phyloP scores from a whole-genome alignment of 1,284 basidiomycete species.

The Earliella scabrosa region DNA sequence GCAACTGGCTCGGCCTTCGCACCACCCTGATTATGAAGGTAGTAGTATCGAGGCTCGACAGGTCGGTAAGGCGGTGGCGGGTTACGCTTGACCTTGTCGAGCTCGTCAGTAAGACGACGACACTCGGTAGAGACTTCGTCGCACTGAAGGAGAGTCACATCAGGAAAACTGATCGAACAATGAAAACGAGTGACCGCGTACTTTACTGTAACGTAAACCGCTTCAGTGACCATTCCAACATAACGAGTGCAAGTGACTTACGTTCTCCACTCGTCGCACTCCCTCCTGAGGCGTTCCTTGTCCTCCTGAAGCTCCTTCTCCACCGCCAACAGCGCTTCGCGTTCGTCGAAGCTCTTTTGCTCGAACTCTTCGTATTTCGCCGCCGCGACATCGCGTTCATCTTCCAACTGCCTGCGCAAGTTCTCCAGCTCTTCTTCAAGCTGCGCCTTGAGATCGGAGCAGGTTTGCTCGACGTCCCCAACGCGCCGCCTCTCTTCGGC shows the following conservation, averaged over 20 bases:
- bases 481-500: conserved; percentile 11
- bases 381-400: conserved; percentile 29
- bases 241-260: conserved; percentile 27
- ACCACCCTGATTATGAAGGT: conserved; percentile 32
- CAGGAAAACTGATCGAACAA: conserved; percentile 8
- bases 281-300: conserved; percentile 39
- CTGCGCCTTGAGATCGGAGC: conserved; percentile 29
- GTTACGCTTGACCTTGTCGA: conserved; percentile 29
- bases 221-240: conserved; percentile 7
- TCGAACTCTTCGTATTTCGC: conserved; percentile 29
- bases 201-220: conserved; percentile 38
- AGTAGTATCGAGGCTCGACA: conserved; percentile 36
- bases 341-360: conserved; percentile 38
- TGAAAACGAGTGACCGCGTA: conserved; percentile 30
- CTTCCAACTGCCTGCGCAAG: conserved; percentile 29
- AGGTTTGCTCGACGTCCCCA: conserved; percentile 20
- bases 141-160: conserved; percentile 29
- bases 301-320: conserved; percentile 42
- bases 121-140: conserved; percentile 37
- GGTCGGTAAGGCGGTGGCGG: conserved; percentile 28
- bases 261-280: conserved; percentile 43
- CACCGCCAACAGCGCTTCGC: conserved; percentile 37
- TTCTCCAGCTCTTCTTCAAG: conserved; percentile 33
- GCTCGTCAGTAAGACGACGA: conserved; percentile 35
- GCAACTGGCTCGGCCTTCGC: conserved; percentile 30